These are phyloP conservation scores for Pythium chondricola DNA, from an alignment of 352 stramenopile genomes.

Conservation along the genomic window DNA sequence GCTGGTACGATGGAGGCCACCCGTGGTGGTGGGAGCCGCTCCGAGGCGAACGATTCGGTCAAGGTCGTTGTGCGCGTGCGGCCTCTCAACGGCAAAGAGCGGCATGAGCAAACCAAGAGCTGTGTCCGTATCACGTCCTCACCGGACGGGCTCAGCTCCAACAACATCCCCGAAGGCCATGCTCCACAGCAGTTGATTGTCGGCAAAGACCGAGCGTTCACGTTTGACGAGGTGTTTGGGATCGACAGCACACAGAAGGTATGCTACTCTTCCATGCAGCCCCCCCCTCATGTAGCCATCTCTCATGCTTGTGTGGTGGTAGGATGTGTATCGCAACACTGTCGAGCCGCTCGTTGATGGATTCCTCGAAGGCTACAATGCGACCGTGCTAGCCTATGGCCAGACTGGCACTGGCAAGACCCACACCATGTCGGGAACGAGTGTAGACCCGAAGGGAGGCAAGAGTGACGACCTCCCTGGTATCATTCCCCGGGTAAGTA, in stretches of 20 bases:
- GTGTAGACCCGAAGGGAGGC: slow-evolving; percentile 29
- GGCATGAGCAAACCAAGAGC: slow-evolving; percentile 64
- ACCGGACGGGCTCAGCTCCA: slow-evolving; percentile 34
- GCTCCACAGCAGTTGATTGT: slow-evolving; percentile 66
- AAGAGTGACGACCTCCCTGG: slow-evolving; percentile 56
- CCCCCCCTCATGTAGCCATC: not conserved
- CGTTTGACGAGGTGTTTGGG: slow-evolving; percentile 86
- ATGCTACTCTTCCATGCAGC: not conserved
- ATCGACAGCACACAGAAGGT: slow-evolving; percentile 63
- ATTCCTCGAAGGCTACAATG: slow-evolving; percentile 83
- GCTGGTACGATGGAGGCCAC: slow-evolving; percentile 3
- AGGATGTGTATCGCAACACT: slow-evolving; percentile 67
- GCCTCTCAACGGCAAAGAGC: slow-evolving; percentile 56
- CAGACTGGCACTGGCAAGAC: slow-evolving; percentile 93
- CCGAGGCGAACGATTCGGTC: slow-evolving; percentile 39
- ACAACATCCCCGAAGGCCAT: slow-evolving; percentile 6
- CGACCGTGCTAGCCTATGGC: slow-evolving; percentile 77
- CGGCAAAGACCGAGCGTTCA: slow-evolving; percentile 83
- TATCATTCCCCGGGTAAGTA: slow-evolving; percentile 80
- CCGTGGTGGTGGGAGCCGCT: not conserved
- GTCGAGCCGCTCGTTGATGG: slow-evolving; percentile 63
- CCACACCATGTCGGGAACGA: slow-evolving; percentile 89
- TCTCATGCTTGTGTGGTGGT: not conserved
- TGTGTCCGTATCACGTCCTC: slow-evolving; percentile 59
- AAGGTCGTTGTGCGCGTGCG: slow-evolving; percentile 75